Evolutionary conservation across 1,139 yeast genomes (phyloP), one percentile per base, ranked within the genome.

Genomic region (Sugiyamaella pinicola): DNA sequence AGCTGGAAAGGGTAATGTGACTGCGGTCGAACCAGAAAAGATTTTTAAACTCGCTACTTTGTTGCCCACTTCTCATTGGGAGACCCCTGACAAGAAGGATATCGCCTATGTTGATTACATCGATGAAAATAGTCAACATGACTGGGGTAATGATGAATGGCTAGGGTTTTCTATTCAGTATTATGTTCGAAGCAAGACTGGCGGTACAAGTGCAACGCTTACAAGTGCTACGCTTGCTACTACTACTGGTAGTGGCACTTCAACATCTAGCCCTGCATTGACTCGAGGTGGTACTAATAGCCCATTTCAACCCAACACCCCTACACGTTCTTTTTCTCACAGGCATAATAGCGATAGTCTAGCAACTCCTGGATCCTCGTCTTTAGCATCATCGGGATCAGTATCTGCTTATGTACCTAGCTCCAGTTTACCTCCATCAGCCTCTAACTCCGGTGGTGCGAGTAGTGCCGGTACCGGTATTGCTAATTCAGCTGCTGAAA

Each of bases 1-100:
- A 56, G 73, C 74, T 43, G 72, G 74, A 53, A 75, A 74, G 58
- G 75, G 73, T 46, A 67, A 74, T 22, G 76, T 65, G n/a, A 55
- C 64, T 2, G 58, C 61, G 22, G 55, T 63, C 24, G 69, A 67
- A 22, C 62, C 63, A 10, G 66, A 63, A 18, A 58, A 57, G 52
- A 58, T 69, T 19, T 61, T 64, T 39, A 60, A 61, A 39, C 58
- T 68, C 41, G 70, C 70, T 4, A 66, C 65, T 6, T 53, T 65
- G 15, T 55, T 68, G 31, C 69, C 71, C 2, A 56, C 63, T 19
- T 54, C 62, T 17, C 59, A 61, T 22, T 56, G 62, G 54, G 64
- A 58, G n/a, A 52, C 57, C 9, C 54, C 60, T 12, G 61, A 58
- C 31, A 60, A 59, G 33, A 49, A 53, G 35, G 61, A 59, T 24